These are phyloP conservation scores for Boechera stricta DNA, from an alignment of 345 rosid species.

Conservation along the genomic window DNA sequence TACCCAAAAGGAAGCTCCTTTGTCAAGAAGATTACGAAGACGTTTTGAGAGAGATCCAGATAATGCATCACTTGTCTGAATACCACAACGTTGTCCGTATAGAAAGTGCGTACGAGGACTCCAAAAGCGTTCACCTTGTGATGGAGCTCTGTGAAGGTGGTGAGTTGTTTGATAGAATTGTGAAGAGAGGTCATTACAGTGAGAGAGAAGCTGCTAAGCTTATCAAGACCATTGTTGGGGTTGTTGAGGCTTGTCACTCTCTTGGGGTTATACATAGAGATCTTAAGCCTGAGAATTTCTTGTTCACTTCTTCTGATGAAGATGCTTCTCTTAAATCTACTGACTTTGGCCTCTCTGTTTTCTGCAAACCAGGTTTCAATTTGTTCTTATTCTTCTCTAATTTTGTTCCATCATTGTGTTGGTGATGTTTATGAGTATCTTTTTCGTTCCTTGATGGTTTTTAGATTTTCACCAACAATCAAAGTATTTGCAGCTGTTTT, in stretches of 20 bases:
- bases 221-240: slow-evolving; percentile 77
- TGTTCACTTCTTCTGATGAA: slow-evolving; percentile 63
- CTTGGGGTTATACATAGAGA: slow-evolving; percentile 81
- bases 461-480: not conserved
- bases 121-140: slow-evolving; percentile 61
- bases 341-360: slow-evolving; percentile 82
- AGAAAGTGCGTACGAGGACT: slow-evolving; percentile 61
- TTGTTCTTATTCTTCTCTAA: not conserved
- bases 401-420: slow-evolving; percentile 1
- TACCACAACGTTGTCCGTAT: slow-evolving; percentile 68
- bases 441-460: not conserved
- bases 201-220: slow-evolving; percentile 81
- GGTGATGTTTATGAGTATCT: not conserved
- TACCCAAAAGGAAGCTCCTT: slow-evolving; percentile 76
- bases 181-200: slow-evolving; percentile 70
- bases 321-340: slow-evolving; percentile 82
- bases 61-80: slow-evolving; percentile 84
- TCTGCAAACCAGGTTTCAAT: slow-evolving; percentile 67
- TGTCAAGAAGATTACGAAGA: slow-evolving; percentile 77
- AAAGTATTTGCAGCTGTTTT: not conserved
- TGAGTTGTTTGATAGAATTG: slow-evolving; percentile 77
- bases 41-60: slow-evolving; percentile 87
- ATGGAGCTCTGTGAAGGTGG: slow-evolving; percentile 88
- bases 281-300: slow-evolving; percentile 83
- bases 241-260: slow-evolving; percentile 78